Evolutionary conservation across 805 yeast genomes (phyloP).

Genomic region (Kazachstania viticola): DNA sequence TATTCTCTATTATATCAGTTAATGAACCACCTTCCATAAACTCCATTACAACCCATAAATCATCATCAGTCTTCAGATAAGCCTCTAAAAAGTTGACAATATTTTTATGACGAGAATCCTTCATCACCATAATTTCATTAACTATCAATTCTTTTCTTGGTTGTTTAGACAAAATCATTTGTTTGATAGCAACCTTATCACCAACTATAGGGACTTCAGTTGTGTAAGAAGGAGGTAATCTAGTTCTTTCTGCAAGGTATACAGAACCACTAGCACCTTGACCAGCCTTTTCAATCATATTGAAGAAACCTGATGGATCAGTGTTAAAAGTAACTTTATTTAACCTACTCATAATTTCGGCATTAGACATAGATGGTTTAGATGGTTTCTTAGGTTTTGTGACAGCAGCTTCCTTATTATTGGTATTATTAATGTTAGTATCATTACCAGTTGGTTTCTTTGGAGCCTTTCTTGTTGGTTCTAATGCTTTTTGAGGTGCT

Average conservation of each 20-base stretch:
- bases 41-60: constrained; percentile 98
- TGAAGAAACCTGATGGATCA: constrained; percentile 79
- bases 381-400: constrained; percentile 34
- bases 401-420: constrained; percentile 22
- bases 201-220: constrained; percentile 29
- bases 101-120: constrained; percentile 86
- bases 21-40: constrained; percentile 98
- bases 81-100: constrained; percentile 93
- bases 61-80: constrained; percentile 64
- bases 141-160: constrained; percentile 92
- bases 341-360: constrained; percentile 72
- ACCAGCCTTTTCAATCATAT: constrained; percentile 76
- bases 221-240: constrained; percentile 23
- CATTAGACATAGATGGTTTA: constrained; percentile 66
- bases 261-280: constrained; percentile 98
- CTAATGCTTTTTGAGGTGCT: constrained; percentile 12
- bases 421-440: too few relatives aligned
- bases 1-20: constrained; percentile 90
- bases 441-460: constrained; percentile 16
- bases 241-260: constrained; percentile 62
- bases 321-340: constrained; percentile 69
- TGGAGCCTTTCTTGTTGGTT: constrained; percentile 22
- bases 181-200: constrained; percentile 84
- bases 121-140: constrained; percentile 93
- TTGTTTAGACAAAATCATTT: constrained; percentile 84